Evolutionary conservation across 2,329 filamentous ascomycete genomes (phyloP).

Genomic region (Pseudogymnoascus sp.): DNA sequence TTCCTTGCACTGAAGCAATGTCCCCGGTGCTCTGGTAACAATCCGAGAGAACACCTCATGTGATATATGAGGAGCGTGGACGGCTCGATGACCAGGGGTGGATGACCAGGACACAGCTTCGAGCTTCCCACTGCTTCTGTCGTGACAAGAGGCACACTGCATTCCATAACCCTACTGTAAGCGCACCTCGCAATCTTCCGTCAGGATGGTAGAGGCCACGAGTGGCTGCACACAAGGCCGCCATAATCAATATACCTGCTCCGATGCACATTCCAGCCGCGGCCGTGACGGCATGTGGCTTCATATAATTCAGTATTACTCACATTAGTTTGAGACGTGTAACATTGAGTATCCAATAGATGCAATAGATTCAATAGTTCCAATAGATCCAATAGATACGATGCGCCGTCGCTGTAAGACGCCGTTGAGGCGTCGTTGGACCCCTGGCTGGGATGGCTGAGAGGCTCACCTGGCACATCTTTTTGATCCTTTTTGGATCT

Average conservation of each 20-base stretch:
- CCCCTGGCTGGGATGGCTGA: slow-evolving; percentile 3
- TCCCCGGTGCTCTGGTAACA: neutral
- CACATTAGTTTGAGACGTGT: neutral
- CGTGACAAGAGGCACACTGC: neutral
- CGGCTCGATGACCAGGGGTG: neutral
- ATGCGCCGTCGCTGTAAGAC: neutral
- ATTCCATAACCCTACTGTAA: neutral
- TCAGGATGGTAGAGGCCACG: neutral
- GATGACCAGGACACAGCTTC: neutral
- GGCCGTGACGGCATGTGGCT: neutral
- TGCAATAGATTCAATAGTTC: neutral
- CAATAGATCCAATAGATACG: neutral
- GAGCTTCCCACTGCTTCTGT: neutral
- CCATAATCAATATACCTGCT: neutral
- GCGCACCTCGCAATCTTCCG: neutral
- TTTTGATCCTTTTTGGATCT: neutral
- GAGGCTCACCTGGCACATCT: neutral
- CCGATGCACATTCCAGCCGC: neutral
- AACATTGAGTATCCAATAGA: neutral
- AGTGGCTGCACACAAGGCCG: neutral
- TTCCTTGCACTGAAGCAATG: neutral
- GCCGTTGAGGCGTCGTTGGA: neutral
- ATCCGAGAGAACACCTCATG: neutral
- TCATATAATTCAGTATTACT: neutral
- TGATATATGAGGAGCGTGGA: neutral